These are phyloP conservation scores for Suhomyces atakaporum DNA, from an alignment of 1,139 yeast species.

Conservation along the genomic window DNA sequence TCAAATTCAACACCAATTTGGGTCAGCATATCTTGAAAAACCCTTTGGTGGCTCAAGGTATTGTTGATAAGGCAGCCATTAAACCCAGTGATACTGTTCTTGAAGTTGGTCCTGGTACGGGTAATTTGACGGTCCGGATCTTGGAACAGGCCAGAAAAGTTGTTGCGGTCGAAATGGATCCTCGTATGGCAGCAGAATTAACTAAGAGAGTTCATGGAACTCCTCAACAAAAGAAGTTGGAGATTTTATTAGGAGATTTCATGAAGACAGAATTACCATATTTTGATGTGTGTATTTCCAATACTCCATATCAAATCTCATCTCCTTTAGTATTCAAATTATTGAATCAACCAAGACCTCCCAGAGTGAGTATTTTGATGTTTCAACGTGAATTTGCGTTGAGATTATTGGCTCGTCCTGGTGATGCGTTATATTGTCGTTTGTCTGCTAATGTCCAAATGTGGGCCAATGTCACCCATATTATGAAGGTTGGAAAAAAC, in stretches of 20 bases:
- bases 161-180: slow-evolving; percentile 97
- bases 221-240: slow-evolving; percentile 86
- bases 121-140: slow-evolving; percentile 91
- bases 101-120: slow-evolving; percentile 99
- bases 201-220: slow-evolving; percentile 98
- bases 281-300: slow-evolving; percentile 93
- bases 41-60: slow-evolving; percentile 96
- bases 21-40: slow-evolving; percentile 97
- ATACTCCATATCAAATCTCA: slow-evolving; percentile 96
- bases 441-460: slow-evolving; percentile 95
- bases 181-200: slow-evolving; percentile 98
- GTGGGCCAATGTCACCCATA: slow-evolving; percentile 99
- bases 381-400: slow-evolving; percentile 97
- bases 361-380: slow-evolving; percentile 93
- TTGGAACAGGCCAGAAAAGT: slow-evolving; percentile 90
- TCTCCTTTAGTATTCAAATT: slow-evolving; percentile 94
- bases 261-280: slow-evolving; percentile 95
- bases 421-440: slow-evolving; percentile 89
- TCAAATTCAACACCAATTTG: slow-evolving; percentile 92
- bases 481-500: slow-evolving; percentile 96
- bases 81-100: slow-evolving; percentile 90
- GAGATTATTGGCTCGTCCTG: slow-evolving; percentile 91
- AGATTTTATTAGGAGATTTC: slow-evolving; percentile 90
- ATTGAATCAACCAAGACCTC: slow-evolving; percentile 89
- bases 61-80: slow-evolving; percentile 93